phyloP scores from a whole-genome alignment of 176 grass and related monocot species.

The Raddia distichophylla region DNA sequence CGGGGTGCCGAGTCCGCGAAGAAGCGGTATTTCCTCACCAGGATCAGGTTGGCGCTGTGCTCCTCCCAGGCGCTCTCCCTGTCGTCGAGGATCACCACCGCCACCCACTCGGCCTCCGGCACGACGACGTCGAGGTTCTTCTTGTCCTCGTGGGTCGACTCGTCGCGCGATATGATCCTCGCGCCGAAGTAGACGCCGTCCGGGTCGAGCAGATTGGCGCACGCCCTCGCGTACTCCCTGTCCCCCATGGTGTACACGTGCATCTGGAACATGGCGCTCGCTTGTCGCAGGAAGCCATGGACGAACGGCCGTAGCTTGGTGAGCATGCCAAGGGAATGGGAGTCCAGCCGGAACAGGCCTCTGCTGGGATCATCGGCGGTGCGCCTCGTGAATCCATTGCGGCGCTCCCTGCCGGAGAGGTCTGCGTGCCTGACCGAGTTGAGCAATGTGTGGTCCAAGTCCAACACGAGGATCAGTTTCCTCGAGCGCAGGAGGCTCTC shows the following conservation, averaged over 20 bases:
- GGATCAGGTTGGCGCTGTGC: slow-evolving; percentile 63
- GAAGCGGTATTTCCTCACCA: slow-evolving; percentile 72
- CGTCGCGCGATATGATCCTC: slow-evolving; percentile 57
- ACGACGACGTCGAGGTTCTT: slow-evolving; percentile 69
- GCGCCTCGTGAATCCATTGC: background rate
- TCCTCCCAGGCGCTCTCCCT: slow-evolving; percentile 56
- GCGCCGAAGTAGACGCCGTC: slow-evolving; percentile 52
- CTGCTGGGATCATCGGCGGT: slow-evolving; percentile 41
- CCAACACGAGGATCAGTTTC: slow-evolving; percentile 67
- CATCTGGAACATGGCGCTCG: slow-evolving; percentile 65
- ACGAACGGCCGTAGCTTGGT: slow-evolving; percentile 70
- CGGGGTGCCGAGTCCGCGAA: slow-evolving; percentile 55
- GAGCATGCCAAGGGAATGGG: slow-evolving; percentile 39
- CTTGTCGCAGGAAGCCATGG: slow-evolving; percentile 51
- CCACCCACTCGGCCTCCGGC: slow-evolving; percentile 43
- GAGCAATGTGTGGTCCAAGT: slow-evolving; percentile 72
- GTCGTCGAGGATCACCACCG: slow-evolving; percentile 71
- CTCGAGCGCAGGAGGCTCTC: slow-evolving; percentile 35
- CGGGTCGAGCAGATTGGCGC: slow-evolving; percentile 63
- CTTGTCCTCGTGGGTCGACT: slow-evolving; percentile 42
- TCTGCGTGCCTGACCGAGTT: slow-evolving; percentile 49
- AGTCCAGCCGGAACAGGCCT: slow-evolving; percentile 52
- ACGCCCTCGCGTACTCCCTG: slow-evolving; percentile 46
- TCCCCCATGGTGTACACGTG: slow-evolving; percentile 65
- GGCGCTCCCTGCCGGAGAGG: slow-evolving; percentile 42